Percentiles rank a stretch among this genome's conserved stretches.
phyloP scores from a whole-genome alignment of 805 yeast genomes.

The Metschnikowia borealis region DNA sequence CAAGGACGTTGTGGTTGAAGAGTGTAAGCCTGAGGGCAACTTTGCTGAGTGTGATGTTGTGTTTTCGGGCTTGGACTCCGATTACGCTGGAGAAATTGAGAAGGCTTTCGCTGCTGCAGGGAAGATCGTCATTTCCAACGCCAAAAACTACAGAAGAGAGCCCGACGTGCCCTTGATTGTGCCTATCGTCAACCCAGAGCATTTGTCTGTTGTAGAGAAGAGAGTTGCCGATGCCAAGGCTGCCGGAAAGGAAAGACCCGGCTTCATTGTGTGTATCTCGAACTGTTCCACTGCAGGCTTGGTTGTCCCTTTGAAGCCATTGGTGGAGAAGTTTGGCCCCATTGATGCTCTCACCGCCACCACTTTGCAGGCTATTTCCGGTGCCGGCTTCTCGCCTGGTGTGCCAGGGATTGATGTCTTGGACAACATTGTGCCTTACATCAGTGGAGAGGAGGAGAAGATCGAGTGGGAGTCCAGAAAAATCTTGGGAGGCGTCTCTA shows the following conservation, averaged over 20 bases:
- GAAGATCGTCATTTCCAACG: constrained; percentile 83
- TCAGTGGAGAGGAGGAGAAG: constrained; percentile 96
- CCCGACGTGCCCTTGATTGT: constrained; percentile 87
- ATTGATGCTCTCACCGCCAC: constrained; percentile 82
- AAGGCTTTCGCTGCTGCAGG: constrained; percentile 79
- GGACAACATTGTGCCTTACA: constrained; percentile 92
- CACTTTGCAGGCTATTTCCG: constrained; percentile 95
- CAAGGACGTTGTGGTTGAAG: constrained; percentile 60
- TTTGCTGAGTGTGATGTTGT: constrained; percentile 91
- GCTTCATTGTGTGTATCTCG: constrained; percentile 90
- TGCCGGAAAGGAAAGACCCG: constrained; percentile 57
- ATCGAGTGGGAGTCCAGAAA: constrained; percentile 98
- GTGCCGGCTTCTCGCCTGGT: constrained; percentile 98
- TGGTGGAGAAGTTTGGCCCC: constrained; percentile 87
- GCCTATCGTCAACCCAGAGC: constrained; percentile 93
- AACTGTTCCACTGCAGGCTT: constrained; percentile 98
- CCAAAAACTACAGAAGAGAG: constrained; percentile 90
- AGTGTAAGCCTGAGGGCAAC: constrained; percentile 65
- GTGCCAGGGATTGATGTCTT: constrained; percentile 91
- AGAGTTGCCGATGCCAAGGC: constrained; percentile 52
- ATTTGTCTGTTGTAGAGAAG: constrained; percentile 66
- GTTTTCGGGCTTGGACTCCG: constrained; percentile 91
- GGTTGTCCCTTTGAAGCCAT: constrained; percentile 95
- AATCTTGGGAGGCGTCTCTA: constrained; percentile 68
- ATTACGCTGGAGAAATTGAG: constrained; percentile 90